Conservation (phyloP, 371 early-diverging fungal genomes). For the Mortierella sp. region DNA sequence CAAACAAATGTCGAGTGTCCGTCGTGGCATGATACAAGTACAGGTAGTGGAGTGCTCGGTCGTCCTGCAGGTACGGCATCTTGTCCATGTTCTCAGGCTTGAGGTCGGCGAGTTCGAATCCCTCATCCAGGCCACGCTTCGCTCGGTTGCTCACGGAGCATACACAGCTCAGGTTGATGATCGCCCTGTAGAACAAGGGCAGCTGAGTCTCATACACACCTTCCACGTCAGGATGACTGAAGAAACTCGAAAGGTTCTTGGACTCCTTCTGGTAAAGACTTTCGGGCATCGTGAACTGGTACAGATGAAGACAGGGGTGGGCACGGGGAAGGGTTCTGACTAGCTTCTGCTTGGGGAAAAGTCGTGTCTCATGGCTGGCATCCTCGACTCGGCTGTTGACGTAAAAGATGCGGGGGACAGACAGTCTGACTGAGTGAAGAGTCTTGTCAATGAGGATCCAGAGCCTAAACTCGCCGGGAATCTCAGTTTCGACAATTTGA, state of each 20-base stretch:
- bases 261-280: conserved; percentile 77
- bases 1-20: conserved; percentile 83
- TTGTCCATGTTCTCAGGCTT: conserved; percentile 55
- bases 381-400: conserved; percentile 83
- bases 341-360: conserved; percentile 50
- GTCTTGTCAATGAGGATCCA: conserved; percentile 86
- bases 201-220: conserved; percentile 95
- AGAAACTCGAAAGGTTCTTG: conserved; percentile 80
- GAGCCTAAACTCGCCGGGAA: conserved; percentile 86
- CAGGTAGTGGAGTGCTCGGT: conserved; percentile 69
- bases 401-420: conserved; percentile 89
- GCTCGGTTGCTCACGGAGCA: conserved; percentile 62
- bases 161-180: conserved; percentile 80
- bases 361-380: conserved; percentile 46
- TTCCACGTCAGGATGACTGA: conserved; percentile 90
- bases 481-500: conserved; percentile 87
- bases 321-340: conserved; percentile 52
- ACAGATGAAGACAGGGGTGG: conserved; percentile 72
- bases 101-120: conserved; percentile 73
- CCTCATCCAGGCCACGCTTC: conserved; percentile 58
- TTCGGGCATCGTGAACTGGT: conserved; percentile 88
- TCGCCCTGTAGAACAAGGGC: conserved; percentile 82
- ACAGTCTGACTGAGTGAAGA: conserved; percentile 78
- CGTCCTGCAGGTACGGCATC: conserved; percentile 59
- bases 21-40: conserved; percentile 79